Evolutionary conservation across 1,139 yeast species (phyloP).

Genomic region (Pneumocystis jirovecii): DNA sequence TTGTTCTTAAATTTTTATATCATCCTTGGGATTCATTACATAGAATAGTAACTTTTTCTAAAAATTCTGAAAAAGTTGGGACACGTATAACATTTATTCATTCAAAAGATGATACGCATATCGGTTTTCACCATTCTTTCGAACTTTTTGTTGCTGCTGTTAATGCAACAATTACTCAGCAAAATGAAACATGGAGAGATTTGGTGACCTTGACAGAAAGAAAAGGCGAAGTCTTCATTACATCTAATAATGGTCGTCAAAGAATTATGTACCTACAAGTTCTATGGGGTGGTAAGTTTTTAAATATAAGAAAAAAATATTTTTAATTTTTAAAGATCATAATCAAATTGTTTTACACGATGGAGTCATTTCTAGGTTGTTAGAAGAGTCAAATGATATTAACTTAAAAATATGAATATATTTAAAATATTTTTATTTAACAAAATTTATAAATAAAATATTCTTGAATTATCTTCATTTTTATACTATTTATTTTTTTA

Average conservation of each 20-base stretch:
- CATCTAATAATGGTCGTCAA: background rate
- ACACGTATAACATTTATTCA: background rate
- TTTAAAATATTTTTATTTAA: no score
- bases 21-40: conserved; percentile 9
- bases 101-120: background rate
- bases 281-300: background rate
- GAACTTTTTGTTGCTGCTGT: background rate
- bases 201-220: background rate
- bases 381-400: background rate
- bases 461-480: no score
- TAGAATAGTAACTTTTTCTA: background rate
- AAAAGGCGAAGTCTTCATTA: background rate
- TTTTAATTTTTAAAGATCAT: background rate
- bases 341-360: background rate
- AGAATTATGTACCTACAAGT: background rate
- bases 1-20: conserved; percentile 3
- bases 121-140: background rate
- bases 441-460: no score
- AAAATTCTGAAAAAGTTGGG: background rate
- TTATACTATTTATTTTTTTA: no score
- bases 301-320: background rate
- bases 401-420: no score
- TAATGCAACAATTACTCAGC: background rate
- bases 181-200: background rate
- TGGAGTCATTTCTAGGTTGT: background rate